Percentiles rank a stretch among this genome's conserved stretches.
phyloP scores from a whole-genome alignment of 164 flowering plant genomes.

The Berberis thunbergii region DNA sequence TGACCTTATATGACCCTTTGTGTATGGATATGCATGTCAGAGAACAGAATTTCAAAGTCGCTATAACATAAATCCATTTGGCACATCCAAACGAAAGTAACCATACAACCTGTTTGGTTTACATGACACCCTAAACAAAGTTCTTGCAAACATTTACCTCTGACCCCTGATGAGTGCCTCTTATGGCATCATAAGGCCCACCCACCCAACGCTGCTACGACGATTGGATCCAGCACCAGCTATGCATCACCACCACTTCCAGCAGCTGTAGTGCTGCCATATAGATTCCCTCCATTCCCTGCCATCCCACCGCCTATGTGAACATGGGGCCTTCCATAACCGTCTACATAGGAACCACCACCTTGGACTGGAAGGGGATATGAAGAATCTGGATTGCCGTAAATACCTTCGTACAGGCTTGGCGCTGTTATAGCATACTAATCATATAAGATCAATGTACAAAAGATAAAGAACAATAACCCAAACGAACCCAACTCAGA shows the following conservation, averaged over 20 bases:
- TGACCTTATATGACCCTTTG: too few species aligned
- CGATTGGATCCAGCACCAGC: slow-evolving; percentile 4
- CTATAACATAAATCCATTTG: too few species aligned
- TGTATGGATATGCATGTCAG: too few species aligned
- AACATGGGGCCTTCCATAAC: slow-evolving; percentile 26
- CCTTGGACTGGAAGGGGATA: slow-evolving; percentile 24
- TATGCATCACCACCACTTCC: slow-evolving; percentile 7
- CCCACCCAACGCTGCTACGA: slow-evolving; percentile 1
- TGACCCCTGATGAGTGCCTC: slow-evolving; percentile 13
- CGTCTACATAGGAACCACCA: slow-evolving; percentile 24
- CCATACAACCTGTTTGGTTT: too few species aligned
- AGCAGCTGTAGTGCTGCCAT: slow-evolving; percentile 12
- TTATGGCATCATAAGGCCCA: slow-evolving; percentile 5
- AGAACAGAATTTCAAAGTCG: too few species aligned
- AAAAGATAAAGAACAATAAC: background rate
- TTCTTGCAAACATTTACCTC: slow-evolving; percentile 12
- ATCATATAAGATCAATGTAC: background rate
- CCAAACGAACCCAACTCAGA: background rate
- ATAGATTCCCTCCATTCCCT: slow-evolving; percentile 22
- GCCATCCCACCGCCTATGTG: slow-evolving; percentile 19
- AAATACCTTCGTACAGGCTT: slow-evolving; percentile 23
- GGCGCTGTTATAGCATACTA: slow-evolving; percentile 15
- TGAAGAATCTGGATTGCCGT: slow-evolving; percentile 24
- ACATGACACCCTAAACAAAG: background rate
- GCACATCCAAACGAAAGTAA: too few species aligned